Evolutionary conservation across 345 rosid species (phyloP), one percentile per base, ranked within the genome.

Genomic region (Orychophragmus violaceus): DNA sequence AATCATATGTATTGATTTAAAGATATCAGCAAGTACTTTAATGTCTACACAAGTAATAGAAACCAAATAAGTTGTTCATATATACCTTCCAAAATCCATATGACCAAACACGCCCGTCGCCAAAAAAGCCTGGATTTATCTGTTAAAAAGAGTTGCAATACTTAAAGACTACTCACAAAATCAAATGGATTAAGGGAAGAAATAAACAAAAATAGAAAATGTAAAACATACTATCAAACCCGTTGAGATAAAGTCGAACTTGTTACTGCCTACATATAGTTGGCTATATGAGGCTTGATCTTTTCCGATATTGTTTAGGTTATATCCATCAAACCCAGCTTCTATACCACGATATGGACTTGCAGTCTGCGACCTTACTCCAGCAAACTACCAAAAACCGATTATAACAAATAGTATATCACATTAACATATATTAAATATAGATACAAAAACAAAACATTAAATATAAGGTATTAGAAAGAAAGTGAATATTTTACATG

Each of bases 281-380:
- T 68, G 37, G 12, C 7, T 1, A 49, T 46, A 69, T 3, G 66
- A 69, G 3, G 66, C 51, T 69, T 69, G 59, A 35, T 69, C 51
- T 37, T 7, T 49, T 33, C 3, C 5, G 5, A 69, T 4, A 5
- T n/a, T n/a, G n/a, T 50, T 27, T 9, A 32, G 9, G 0, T 2
- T 3, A 36, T 8, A 5, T 24, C 0, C 14, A 8, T 5, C 3
- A 14, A 19, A 3, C 24, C 5, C 3, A 27, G 53, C 37, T 13
- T 22, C n/a, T 22, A 59, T 9, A 23, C 63, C 63, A 59, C 42
- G 63, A 23, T 7, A 59, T 22, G 63, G 63, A 36, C 63, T n/a
- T n/a, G n/a, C 64, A 16, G 17, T 18, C 13, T 25, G 3, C 27
- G 73, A 24, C 23, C 22, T 18, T 35, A 56, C 44, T 33, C 61